phyloP scores from a whole-genome alignment of 2,329 filamentous ascomycete species.

The Periconia macrospinosa region DNA sequence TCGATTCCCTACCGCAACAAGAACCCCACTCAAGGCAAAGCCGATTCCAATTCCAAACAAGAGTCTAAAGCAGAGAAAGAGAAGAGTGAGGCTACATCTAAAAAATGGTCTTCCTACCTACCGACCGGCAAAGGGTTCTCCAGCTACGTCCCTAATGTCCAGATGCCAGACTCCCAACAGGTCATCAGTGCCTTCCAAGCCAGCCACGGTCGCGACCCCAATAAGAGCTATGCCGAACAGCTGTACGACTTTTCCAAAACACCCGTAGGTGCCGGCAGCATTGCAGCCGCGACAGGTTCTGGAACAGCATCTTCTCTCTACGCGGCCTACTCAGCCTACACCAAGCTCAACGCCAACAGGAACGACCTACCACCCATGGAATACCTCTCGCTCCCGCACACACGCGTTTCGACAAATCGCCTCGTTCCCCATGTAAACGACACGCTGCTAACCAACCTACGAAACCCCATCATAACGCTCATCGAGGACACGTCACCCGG shows the following conservation, averaged over 20 bases:
- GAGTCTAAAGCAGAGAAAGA: constrained; percentile 32
- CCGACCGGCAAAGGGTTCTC: constrained; percentile 52
- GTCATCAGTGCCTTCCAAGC: constrained; percentile 50
- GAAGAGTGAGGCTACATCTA: constrained; percentile 38
- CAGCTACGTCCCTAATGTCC: constrained; percentile 48
- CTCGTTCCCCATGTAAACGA: constrained; percentile 47
- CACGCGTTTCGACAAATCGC: constrained; percentile 45
- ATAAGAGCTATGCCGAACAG: constrained; percentile 54
- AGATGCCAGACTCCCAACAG: constrained; percentile 41
- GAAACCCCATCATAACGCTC: constrained; percentile 50
- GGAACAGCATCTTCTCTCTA: constrained; percentile 52
- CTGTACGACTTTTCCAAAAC: constrained; percentile 55
- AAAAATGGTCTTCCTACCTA: constrained; percentile 52
- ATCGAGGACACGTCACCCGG: constrained; percentile 49
- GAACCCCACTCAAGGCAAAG: constrained; percentile 10
- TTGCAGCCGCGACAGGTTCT: constrained; percentile 49
- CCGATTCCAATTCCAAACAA: constrained; percentile 17
- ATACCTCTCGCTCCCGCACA: constrained; percentile 51
- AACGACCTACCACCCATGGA: constrained; percentile 47
- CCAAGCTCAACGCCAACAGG: constrained; percentile 34
- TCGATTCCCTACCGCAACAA: constrained; percentile 42
- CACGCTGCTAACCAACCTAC: constrained; percentile 49
- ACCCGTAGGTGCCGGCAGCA: constrained; percentile 52
- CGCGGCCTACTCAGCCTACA: constrained; percentile 53
- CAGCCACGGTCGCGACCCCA: constrained; percentile 49